Percentiles rank a stretch among this genome's conserved stretches.
Conservation (phyloP, 2,329 filamentous ascomycete genomes). For the Dactylellina drechsleri region DNA sequence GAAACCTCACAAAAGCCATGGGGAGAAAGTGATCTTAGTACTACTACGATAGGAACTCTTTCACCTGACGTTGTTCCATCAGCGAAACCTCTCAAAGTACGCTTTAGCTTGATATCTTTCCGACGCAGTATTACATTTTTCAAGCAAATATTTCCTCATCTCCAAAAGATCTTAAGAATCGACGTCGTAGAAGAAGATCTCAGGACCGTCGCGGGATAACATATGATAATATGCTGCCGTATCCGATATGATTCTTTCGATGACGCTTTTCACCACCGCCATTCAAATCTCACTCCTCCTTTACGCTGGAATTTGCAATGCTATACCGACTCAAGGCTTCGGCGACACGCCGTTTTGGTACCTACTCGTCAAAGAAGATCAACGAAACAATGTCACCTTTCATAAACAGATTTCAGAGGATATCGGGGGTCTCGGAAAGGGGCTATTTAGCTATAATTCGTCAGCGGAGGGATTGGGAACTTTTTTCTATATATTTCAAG, state of each 20-base stretch:
- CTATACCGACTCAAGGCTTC: conserved; percentile 11
- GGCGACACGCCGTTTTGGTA: conserved; percentile 42
- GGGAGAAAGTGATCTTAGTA: no score
- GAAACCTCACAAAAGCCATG: no score
- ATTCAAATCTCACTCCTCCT: conserved; percentile 7
- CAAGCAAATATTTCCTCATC: no score
- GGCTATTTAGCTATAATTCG: conserved; percentile 10
- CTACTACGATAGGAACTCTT: no score
- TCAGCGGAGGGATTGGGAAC: conserved; percentile 8
- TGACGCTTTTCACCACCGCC: not conserved
- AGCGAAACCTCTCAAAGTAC: no score
- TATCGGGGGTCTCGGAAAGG: conserved; percentile 8
- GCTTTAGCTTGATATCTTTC: no score
- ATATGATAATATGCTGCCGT: not conserved
- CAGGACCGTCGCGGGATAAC: no score
- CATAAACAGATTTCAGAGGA: conserved; percentile 13
- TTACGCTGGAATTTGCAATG: not conserved
- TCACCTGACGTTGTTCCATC: no score
- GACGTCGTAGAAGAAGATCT: no score
- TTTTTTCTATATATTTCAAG: conserved; percentile 35
- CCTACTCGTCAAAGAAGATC: conserved; percentile 3
- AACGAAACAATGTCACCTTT: conserved; percentile 10
- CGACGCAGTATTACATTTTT: no score
- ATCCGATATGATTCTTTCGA: conserved; percentile 33
- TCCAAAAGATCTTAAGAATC: no score